A percentile compares a stretch with the other conserved stretches of the same genome.
Conservation (phyloP, 371 early-diverging fungal species). For the Mitosporidium daphniae region DNA sequence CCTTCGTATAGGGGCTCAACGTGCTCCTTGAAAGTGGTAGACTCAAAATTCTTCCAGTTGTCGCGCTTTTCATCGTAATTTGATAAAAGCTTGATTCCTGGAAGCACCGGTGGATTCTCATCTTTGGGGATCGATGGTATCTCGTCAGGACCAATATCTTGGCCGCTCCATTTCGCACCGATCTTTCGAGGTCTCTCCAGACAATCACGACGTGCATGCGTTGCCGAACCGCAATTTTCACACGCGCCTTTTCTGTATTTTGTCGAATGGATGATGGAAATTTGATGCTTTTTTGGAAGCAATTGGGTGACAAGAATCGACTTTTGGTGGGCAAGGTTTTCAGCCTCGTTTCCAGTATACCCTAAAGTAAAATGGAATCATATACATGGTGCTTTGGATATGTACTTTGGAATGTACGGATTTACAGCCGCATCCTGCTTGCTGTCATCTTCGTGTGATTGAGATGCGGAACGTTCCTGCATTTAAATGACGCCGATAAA, state of each 20-base stretch:
- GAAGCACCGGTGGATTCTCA: too few species aligned
- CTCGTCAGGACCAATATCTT: constrained; percentile 14
- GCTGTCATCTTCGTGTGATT: too few species aligned
- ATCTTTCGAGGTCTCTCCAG: constrained; percentile 54
- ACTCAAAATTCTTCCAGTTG: constrained; percentile 24
- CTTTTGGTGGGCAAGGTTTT: constrained; percentile 55
- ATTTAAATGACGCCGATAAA: too few species aligned
- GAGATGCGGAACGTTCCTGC: too few species aligned
- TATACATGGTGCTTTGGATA: constrained; percentile 55
- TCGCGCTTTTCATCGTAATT: constrained; percentile 4
- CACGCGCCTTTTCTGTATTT: constrained; percentile 75
- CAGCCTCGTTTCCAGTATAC: constrained; percentile 53
- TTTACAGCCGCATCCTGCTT: constrained; percentile 30
- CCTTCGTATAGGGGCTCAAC: constrained; percentile 51
- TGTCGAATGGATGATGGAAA: constrained; percentile 10
- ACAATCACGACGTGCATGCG: constrained; percentile 63
- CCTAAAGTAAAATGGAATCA: constrained; percentile 6
- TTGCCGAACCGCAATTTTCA: constrained; percentile 68
- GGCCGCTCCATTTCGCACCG: constrained; percentile 50
- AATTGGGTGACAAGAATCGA: constrained; percentile 12
- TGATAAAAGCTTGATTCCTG: too few species aligned
- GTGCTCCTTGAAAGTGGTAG: constrained; percentile 17
- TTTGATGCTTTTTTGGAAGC: constrained; percentile 3
- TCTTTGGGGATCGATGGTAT: neutral
- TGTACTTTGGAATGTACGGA: constrained; percentile 88